Percentiles rank a stretch among this genome's conserved stretches.
Evolutionary conservation across 2,329 filamentous ascomycete species (phyloP).

Genomic region (Metarhizium sp.): DNA sequence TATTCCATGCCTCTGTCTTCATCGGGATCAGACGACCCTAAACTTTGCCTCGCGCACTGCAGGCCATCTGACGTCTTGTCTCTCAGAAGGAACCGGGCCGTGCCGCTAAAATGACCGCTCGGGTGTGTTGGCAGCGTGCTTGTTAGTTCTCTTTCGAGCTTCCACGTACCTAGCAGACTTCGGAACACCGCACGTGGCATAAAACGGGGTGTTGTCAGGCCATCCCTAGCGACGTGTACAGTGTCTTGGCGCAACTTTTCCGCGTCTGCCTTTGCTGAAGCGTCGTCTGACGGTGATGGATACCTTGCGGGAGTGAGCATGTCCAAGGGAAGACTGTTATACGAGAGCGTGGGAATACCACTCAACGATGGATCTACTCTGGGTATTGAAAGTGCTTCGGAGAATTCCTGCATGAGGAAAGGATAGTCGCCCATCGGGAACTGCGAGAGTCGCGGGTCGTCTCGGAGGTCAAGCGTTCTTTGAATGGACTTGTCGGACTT

Average conservation of each 20-base stretch:
- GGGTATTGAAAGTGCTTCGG: slow-evolving; percentile 45
- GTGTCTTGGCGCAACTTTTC: slow-evolving; percentile 36
- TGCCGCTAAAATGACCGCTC: slow-evolving; percentile 55
- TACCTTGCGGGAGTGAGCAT: slow-evolving; percentile 49
- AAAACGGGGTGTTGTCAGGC: slow-evolving; percentile 37
- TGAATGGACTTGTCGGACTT: slow-evolving; percentile 33
- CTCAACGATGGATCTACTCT: slow-evolving; percentile 22
- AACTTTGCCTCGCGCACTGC: slow-evolving; percentile 17
- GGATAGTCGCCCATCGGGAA: slow-evolving; percentile 80
- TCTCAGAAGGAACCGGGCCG: slow-evolving; percentile 54
- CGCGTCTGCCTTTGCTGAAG: slow-evolving; percentile 28
- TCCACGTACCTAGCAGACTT: slow-evolving; percentile 62
- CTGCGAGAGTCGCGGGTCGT: slow-evolving; percentile 47
- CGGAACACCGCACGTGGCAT: slow-evolving; percentile 60
- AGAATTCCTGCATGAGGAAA: slow-evolving; percentile 65
- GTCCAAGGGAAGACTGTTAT: slow-evolving; percentile 36
- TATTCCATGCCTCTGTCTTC: slow-evolving; percentile 45
- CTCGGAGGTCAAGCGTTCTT: slow-evolving; percentile 40
- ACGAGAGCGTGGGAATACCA: slow-evolving; percentile 23
- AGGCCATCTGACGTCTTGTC: slow-evolving; percentile 46
- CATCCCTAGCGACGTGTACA: slow-evolving; percentile 29
- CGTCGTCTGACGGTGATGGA: slow-evolving; percentile 27
- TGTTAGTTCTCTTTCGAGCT: slow-evolving; percentile 45
- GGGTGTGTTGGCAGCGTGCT: slow-evolving; percentile 49
- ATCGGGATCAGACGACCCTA: slow-evolving; percentile 7